Conservation (phyloP, 805 yeast species). For the Lipomyces sp. region DNA sequence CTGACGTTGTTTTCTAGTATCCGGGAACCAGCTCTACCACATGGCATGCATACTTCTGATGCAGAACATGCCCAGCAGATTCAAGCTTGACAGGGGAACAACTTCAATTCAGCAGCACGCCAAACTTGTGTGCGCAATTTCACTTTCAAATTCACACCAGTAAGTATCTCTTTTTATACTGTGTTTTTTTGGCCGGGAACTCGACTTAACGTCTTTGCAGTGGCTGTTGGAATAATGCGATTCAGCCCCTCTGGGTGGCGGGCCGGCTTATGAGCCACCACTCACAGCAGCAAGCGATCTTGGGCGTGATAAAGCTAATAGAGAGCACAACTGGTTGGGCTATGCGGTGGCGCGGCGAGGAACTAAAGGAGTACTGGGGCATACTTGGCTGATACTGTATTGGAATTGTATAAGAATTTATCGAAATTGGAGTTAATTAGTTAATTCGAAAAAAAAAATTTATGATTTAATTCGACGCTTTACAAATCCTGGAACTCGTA, state of each 20-base stretch:
- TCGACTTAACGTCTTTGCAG: neutral
- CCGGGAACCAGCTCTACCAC: constrained; percentile 43
- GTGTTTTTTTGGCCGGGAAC: no score
- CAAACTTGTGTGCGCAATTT: constrained; percentile 41
- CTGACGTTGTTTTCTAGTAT: constrained; percentile 22
- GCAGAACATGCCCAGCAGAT: constrained; percentile 43
- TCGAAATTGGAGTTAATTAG: no score
- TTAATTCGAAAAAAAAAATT: no score
- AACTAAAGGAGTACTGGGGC: constrained; percentile 21
- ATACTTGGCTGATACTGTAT: neutral
- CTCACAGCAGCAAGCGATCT: constrained; percentile 32
- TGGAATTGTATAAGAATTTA: neutral
- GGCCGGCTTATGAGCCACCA: constrained; percentile 35
- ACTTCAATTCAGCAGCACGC: constrained; percentile 44
- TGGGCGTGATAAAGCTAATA: constrained; percentile 3
- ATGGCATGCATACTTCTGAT: constrained; percentile 42
- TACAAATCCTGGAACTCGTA: constrained; percentile 10
- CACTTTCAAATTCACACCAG: constrained; percentile 37
- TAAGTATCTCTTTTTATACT: neutral
- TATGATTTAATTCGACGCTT: no score
- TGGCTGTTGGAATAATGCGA: constrained; percentile 36
- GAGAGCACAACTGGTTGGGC: constrained; percentile 15
- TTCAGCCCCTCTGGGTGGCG: constrained; percentile 37
- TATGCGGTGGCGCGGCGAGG: constrained; percentile 15
- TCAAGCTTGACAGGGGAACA: constrained; percentile 33